Evolutionary conservation across 177 flowering plant genomes (phyloP).

Genomic region (Vitis hybrid): DNA sequence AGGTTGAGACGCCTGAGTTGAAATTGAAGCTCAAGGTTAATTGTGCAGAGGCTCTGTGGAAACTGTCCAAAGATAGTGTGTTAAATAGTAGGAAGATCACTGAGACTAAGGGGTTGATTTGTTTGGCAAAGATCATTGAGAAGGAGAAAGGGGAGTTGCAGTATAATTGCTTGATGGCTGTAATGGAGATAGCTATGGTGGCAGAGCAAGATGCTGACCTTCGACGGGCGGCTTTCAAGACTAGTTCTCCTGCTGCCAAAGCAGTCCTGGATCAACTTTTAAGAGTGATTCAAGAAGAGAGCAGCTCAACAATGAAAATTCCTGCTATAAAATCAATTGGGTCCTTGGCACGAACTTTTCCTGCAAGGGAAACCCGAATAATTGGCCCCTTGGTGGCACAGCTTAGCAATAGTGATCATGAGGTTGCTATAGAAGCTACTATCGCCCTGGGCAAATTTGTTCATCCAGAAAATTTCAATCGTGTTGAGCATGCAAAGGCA

Average conservation of each 20-base stretch:
- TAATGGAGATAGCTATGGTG: constrained; percentile 65
- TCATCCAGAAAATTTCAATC: constrained; percentile 50
- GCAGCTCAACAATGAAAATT: constrained; percentile 28
- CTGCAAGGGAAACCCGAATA: constrained; percentile 61
- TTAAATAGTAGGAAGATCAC: constrained; percentile 57
- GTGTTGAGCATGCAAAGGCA: constrained; percentile 62
- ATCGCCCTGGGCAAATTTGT: constrained; percentile 65
- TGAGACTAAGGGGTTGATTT: constrained; percentile 71
- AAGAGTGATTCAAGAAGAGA: constrained; percentile 51
- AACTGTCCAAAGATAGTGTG: constrained; percentile 48
- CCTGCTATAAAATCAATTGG: constrained; percentile 75
- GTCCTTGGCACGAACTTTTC: constrained; percentile 69
- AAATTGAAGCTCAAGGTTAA: constrained; percentile 49
- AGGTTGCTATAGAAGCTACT: constrained; percentile 61
- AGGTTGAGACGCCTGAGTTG: constrained; percentile 50
- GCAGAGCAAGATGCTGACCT: constrained; percentile 65
- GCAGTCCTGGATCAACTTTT: constrained; percentile 71
- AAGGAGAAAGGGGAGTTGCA: constrained; percentile 56
- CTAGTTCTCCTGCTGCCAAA: constrained; percentile 66
- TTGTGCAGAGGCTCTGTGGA: constrained; percentile 74
- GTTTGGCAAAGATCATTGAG: constrained; percentile 69
- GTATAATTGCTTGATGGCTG: constrained; percentile 59
- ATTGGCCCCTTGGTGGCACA: constrained; percentile 52
- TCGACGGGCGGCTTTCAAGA: constrained; percentile 67
- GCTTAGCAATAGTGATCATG: constrained; percentile 35